These are phyloP conservation scores for Ambrosiella beaveri DNA, from an alignment of 2,329 filamentous ascomycete species.

Conservation along the genomic window DNA sequence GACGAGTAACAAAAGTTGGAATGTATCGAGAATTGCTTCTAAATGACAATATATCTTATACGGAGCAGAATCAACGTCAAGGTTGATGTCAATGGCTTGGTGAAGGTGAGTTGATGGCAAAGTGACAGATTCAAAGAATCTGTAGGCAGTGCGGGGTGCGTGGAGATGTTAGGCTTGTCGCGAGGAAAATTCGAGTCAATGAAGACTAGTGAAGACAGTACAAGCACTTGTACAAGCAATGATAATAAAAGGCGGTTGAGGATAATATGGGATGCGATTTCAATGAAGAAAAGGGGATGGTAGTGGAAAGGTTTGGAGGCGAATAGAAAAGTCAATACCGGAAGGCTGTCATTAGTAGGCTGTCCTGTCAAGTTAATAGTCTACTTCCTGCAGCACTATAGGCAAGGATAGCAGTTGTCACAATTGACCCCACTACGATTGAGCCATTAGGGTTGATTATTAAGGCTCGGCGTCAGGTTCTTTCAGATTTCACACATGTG, in stretches of 20 bases:
- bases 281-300: background rate
- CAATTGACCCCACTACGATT: background rate
- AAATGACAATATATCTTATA: too few relatives aligned
- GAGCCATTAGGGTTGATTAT: background rate
- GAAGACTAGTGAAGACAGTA: background rate
- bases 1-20: too few relatives aligned
- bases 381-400: background rate
- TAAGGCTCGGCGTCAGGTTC: too few relatives aligned
- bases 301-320: background rate
- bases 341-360: constrained; percentile 4
- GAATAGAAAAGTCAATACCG: background rate
- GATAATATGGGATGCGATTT: constrained; percentile 2
- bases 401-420: background rate
- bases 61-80: background rate
- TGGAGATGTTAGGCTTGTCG: background rate
- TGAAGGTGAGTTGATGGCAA: constrained; percentile 1
- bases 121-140: constrained; percentile 5
- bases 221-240: background rate
- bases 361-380: background rate
- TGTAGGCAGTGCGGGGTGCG: constrained; percentile 12
- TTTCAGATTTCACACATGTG: too few relatives aligned
- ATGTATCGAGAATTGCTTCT: too few relatives aligned
- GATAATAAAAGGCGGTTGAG: background rate
- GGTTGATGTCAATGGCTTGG: background rate
- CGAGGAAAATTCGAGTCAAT: background rate